Conservation (phyloP, 306 rosid genomes). For the Parietaria judaica region DNA sequence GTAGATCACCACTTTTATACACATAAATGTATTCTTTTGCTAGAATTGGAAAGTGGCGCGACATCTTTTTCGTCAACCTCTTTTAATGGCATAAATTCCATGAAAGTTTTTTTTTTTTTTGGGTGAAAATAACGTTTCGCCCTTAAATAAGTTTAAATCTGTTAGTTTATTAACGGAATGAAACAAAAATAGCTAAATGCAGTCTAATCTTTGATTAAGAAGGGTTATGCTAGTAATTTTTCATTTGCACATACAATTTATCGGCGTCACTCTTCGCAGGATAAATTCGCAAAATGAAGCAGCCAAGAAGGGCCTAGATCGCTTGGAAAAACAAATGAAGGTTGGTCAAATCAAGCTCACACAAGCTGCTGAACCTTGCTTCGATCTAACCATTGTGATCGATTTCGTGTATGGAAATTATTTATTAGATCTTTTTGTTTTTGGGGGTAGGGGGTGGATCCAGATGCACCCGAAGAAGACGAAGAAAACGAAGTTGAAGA, state of each 20-base stretch:
- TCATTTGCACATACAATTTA: constrained; percentile 7
- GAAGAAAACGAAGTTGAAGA: constrained; percentile 96
- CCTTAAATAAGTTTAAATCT: too few species aligned
- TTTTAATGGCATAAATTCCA: not conserved
- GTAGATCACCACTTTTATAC: constrained; percentile 26
- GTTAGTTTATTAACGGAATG: too few species aligned
- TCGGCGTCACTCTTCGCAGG: constrained; percentile 30
- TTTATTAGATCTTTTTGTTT: not conserved
- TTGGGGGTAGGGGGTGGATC: constrained; percentile 65
- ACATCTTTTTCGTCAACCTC: not conserved
- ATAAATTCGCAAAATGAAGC: constrained; percentile 92
- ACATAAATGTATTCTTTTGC: not conserved
- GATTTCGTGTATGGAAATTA: too few species aligned
- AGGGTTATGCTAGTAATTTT: constrained; percentile 10
- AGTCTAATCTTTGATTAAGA: too few species aligned
- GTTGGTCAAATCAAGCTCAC: constrained; percentile 26
- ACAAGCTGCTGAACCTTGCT: not conserved
- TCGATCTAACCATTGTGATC: not conserved
- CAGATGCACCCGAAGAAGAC: constrained; percentile 98
- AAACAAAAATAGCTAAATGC: too few species aligned
- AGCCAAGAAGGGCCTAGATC: constrained; percentile 87
- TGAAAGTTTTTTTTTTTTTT: too few species aligned
- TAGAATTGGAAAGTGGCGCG: not conserved
- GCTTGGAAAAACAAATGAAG: constrained; percentile 98
- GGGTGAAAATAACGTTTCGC: too few species aligned